phyloP scores from a whole-genome alignment of 2,329 filamentous ascomycete genomes.

The Cladosporium sp. region DNA sequence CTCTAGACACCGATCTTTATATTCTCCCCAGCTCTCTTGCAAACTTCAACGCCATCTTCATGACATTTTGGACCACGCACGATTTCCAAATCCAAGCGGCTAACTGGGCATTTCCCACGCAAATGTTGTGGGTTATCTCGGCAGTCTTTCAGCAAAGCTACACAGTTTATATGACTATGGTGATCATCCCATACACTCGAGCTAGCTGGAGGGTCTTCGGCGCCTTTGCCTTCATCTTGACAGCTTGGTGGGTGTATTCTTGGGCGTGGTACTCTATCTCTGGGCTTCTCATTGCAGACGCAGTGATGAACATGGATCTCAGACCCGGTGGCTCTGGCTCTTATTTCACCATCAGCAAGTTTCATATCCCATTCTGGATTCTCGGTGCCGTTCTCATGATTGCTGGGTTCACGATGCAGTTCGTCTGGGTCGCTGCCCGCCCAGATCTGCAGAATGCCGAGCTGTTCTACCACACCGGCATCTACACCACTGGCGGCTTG shows the following conservation, averaged over 20 bases:
- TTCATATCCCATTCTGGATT: conserved; percentile 30
- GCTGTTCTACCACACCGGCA: conserved; percentile 37
- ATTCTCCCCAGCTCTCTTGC: conserved; percentile 35
- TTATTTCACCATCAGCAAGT: conserved; percentile 17
- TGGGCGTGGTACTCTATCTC: conserved; percentile 45
- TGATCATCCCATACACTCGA: conserved; percentile 41
- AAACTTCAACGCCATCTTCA: conserved; percentile 46
- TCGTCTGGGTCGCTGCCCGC: conserved; percentile 39
- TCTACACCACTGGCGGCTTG: conserved; percentile 37
- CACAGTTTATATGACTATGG: conserved; percentile 45
- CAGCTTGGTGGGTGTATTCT: conserved; percentile 45
- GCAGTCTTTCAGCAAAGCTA: conserved; percentile 43
- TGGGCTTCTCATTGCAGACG: conserved; percentile 38
- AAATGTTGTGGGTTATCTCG: conserved; percentile 41
- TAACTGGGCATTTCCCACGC: conserved; percentile 38
- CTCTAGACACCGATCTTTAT: conserved; percentile 28
- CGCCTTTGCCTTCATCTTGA: conserved; percentile 37
- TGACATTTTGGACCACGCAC: conserved; percentile 42
- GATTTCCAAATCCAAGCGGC: conserved; percentile 35
- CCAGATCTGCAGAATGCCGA: conserved; percentile 35
- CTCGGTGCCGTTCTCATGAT: conserved; percentile 29
- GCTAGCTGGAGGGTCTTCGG: conserved; percentile 37
- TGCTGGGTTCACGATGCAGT: conserved; percentile 38
- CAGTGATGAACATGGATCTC: conserved; percentile 40
- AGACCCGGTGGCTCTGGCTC: conserved; percentile 12